Base-by-base conservation (phyloP, 805 yeast genomes). In the Pachysolen tannophilus region DNA sequence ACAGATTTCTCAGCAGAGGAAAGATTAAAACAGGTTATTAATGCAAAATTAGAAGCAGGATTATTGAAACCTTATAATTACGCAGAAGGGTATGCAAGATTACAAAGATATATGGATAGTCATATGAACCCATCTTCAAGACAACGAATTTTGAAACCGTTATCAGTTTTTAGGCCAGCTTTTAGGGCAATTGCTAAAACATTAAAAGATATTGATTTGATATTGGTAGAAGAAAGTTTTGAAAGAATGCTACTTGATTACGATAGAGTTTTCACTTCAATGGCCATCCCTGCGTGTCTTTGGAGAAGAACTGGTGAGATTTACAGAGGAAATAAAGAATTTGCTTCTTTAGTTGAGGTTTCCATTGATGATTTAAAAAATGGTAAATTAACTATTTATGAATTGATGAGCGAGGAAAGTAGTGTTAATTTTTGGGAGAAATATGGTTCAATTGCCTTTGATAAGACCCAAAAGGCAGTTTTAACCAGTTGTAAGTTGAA, bases 301-400 rank as follows among this genome's bases (percentile, higher is more conserved):
- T 90, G 97, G 97, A 65, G 97, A 53, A 78, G 97, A 47, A 88
- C 97, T 0, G 97, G 97, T 2, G 97, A 90, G 46, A 90, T 90
- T 3, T 90, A 85, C 48, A 60, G 97, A 41, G 97, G 96, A 1
- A 90, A 90, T 56, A 87, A 88, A 53, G 97, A 90, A 54, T 90
- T 90, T 71, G 97, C 97, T 0, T 82, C 88, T 2, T 58, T 90
- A 37, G 96, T 90, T 2, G 95, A 87, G 15, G 94, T 85, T 17
- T 72, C 77, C 20, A 85, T 90, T 2, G 97, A 88, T 52, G 95
- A 87, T 52, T 60, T 90, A 49, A 77, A 92, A 43, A 95, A 90
- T 55, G 97, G 97, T 8, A 83, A 81, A 47, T 60, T 87, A 44
- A 92, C 97, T 1, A 85, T 90, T 30, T 88, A 88, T 58, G 97